These are phyloP conservation scores for Citrus inodora DNA, from an alignment of 345 rosid genomes.

Conservation along the genomic window DNA sequence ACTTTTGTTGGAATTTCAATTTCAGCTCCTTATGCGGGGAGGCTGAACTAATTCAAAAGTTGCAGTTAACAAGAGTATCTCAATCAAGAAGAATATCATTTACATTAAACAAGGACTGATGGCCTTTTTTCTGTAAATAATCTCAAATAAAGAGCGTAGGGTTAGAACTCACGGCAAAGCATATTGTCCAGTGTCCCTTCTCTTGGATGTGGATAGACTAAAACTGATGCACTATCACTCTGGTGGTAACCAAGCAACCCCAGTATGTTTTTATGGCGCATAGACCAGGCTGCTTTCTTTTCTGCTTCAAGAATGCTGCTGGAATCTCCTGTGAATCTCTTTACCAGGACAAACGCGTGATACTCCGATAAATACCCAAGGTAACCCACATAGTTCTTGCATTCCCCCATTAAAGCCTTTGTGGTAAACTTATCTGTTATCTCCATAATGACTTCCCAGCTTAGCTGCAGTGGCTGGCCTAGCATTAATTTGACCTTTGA, in stretches of 20 bases:
- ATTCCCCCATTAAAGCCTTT: neutral
- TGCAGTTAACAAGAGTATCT: neutral
- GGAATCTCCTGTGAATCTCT: conserved; percentile 12
- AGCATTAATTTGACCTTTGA: neutral
- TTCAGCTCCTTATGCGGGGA: neutral
- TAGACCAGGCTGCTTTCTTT: conserved; percentile 28
- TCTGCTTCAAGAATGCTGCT: conserved; percentile 29
- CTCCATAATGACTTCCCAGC: conserved; percentile 29
- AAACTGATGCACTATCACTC: conserved; percentile 19
- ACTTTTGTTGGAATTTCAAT: conserved; percentile 24
- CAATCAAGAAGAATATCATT: neutral
- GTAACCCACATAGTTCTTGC: conserved; percentile 11
- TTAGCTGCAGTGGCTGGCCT: conserved; percentile 26
- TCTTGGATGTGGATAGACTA: conserved; percentile 19
- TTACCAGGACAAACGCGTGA: conserved; percentile 16
- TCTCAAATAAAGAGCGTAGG: neutral
- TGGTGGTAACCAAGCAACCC: conserved; percentile 26
- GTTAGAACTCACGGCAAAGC: conserved; percentile 23
- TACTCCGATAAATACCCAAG: conserved; percentile 17
- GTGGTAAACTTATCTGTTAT: conserved; percentile 26
- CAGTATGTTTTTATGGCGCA: conserved; percentile 30
- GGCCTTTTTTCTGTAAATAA: too few species aligned
- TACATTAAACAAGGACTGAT: neutral
- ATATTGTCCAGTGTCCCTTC: conserved; percentile 21
- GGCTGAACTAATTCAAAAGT: conserved; percentile 8